These are phyloP conservation scores for Aspergillus bertholletiae DNA, from an alignment of 495 filamentous ascomycete species.

Conservation along the genomic window DNA sequence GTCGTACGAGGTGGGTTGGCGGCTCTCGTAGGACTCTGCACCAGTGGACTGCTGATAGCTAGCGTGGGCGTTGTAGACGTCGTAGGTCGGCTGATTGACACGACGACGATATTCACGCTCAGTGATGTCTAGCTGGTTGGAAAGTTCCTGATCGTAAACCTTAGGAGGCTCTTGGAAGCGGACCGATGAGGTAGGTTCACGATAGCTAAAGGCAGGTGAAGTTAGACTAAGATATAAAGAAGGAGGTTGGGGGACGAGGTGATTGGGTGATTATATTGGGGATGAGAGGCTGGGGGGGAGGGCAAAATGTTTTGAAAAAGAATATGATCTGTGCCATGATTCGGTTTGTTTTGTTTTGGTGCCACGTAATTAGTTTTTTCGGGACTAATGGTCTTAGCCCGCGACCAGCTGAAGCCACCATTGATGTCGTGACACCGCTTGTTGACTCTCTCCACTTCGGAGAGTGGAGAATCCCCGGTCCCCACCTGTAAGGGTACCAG, in stretches of 20 bases:
- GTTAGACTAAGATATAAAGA: constrained; percentile 15
- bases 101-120: constrained; percentile 84
- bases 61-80: constrained; percentile 57
- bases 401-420: constrained; percentile 17
- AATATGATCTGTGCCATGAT: not conserved
- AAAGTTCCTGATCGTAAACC: constrained; percentile 50
- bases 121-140: constrained; percentile 71
- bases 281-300: constrained; percentile 7
- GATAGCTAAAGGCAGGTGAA: constrained; percentile 51
- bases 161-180: constrained; percentile 51
- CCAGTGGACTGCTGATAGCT: constrained; percentile 31
- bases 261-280: constrained; percentile 21
- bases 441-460: constrained; percentile 19
- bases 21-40: constrained; percentile 26
- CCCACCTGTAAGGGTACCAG: not conserved
- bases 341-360: constrained; percentile 23
- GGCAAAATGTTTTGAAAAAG: constrained; percentile 2
- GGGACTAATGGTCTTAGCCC: constrained; percentile 31
- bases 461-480: not conserved
- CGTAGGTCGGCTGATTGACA: constrained; percentile 66
- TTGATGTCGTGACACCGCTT: constrained; percentile 23
- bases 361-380: constrained; percentile 39
- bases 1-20: constrained; percentile 12
- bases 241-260: constrained; percentile 15
- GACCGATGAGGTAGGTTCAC: constrained; percentile 39